Evolutionary conservation across 768 basidiomycete genomes (phyloP), one percentile per base, ranked within the genome.

Genomic region (Panaeolus papilionaceus): DNA sequence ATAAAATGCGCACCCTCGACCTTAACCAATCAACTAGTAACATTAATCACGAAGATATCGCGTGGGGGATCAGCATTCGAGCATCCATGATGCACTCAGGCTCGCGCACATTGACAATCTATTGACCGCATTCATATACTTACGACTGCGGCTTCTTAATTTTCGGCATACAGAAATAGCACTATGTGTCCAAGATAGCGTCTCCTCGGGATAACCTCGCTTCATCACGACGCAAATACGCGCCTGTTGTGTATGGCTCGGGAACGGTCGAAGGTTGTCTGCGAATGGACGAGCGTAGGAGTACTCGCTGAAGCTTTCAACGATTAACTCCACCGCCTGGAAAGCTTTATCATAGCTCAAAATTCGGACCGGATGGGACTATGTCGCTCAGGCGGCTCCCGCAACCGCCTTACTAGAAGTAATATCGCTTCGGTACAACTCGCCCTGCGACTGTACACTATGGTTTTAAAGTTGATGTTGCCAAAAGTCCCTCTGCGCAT

Each of bases 41-140:
- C 10, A 51, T 51, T 0, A 51, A 51, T 51, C 47, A 51, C 47
- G 47, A 51, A 51, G 47, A 51, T 26, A 51, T 51, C 47, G 47
- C 47, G 47, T 51, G 47, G 47, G 47, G 47, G 47, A 51, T 51
- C 23, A 18, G 20, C 47, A 51, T 51, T 47, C n/a, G 47, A 51
- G 18, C 47, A 51, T 23, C 47, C 18, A 47, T 47, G 45, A 51
- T 51, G 20, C 47, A 51, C 10, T 23, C 47, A 51, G 47, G 47
- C 20, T 51, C 47, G 47, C 47, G 1, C 18, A 51, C 47, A 44
- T 16, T 1, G 42, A 11, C 10, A 11, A 42, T 42, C 42, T 51
- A 51, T 51, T 26, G 47, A 26, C 47, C 20, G 20, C 20, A 8
- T 51, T 51, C 47, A 26, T 51, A 51, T 33, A 1, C 33, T 33